Base-by-base conservation (phyloP, 192 early-diverging fungal species). In the Phlyctochytrium planicorne region DNA sequence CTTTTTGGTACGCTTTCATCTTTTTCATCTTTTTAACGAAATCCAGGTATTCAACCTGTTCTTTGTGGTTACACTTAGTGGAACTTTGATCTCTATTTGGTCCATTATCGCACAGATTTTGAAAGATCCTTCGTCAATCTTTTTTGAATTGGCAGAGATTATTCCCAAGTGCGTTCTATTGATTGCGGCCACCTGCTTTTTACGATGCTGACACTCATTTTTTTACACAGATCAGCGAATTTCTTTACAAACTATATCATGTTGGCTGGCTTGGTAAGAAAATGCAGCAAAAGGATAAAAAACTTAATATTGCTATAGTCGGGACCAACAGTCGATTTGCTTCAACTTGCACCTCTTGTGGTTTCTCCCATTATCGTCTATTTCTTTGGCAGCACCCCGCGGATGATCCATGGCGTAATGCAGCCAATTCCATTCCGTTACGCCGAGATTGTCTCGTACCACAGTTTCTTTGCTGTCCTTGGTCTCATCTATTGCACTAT, bases 191-290 rank as follows among this genome's bases (percentile, higher is more conserved):
- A n/a, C n/a, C n/a, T n/a, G n/a, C n/a, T n/a, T n/a, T n/a, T n/a
- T n/a, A n/a, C n/a, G n/a, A n/a, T n/a, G n/a, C n/a, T n/a, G n/a
- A n/a, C n/a, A n/a, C n/a, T n/a, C n/a, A n/a, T n/a, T n/a, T n/a
- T n/a, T n/a, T n/a, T n/a, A n/a, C n/a, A n/a, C n/a, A n/a, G n/a
- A 34, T 88, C 88, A 1, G 89, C 91, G 1, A 88, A 84, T 59
- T 93, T 91, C 75, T 94, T 94, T 62, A 82, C 94, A 34, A 92
- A 91, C 30, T 96, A 91, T 73, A 83, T 94, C 30, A 72, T 94
- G 70, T 80, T 96, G 25, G 82, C 84, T n/a, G 78, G 87, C 1
- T 79, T 93, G 25, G 62, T 71, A 34, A 53, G 69, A 16, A 53
- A 23, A 6, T 53, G 2, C n/a, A 33, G n/a, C n/a, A n/a, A n/a